Evolutionary conservation across 179 eudicot species (phyloP), one percentile per base, ranked within the genome.

Genomic region (Corrigiola litoralis): DNA sequence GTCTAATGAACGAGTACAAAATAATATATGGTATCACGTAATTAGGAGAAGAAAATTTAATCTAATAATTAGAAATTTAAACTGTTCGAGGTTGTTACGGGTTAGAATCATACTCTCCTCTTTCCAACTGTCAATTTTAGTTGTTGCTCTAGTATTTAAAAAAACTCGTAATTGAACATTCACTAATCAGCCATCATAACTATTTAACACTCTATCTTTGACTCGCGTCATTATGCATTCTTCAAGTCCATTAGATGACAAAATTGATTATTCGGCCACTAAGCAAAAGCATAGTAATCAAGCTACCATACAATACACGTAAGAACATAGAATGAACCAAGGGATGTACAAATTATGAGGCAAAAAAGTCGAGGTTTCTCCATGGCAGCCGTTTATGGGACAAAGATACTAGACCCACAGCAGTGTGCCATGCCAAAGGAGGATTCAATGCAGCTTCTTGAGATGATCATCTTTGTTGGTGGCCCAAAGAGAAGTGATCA

Each of bases 371-470:
- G 28, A 53, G 42, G 74, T 70, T 65, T 55, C 20, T 20, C 6
- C 12, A 63, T 64, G 65, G 69, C 25, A 55, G 36, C 52, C 2
- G n/a, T 37, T 64, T 28, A 64, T 48, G 68, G 69, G 75, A 57
- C 69, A 63, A 63, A 52, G 20, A 40, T 27, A 21, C n/a, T n/a
- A 2, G 67, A 14, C 14, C 63, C 32, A 49, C 34, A 45, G 18
- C 9, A 47, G 31, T 11, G 16, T 21, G 24, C 58, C 18, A 25
- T 40, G 32, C 45, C 25, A 63, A 44, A 47, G 57, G 60, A 49
- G 37, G 38, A 37, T 65, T 53, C 50, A 14, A 18, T 28, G 49
- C 23, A 28, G 23, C 41, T 66, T 56, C 40, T n/a, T 53, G n/a
- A n/a, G n/a, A n/a, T n/a, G n/a, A n/a, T n/a, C 44, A 38, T 38